A percentile compares a stretch with the other conserved stretches of the same genome.
Conservation (phyloP, 176 grass and related monocot genomes). For the Oryza brachyantha region DNA sequence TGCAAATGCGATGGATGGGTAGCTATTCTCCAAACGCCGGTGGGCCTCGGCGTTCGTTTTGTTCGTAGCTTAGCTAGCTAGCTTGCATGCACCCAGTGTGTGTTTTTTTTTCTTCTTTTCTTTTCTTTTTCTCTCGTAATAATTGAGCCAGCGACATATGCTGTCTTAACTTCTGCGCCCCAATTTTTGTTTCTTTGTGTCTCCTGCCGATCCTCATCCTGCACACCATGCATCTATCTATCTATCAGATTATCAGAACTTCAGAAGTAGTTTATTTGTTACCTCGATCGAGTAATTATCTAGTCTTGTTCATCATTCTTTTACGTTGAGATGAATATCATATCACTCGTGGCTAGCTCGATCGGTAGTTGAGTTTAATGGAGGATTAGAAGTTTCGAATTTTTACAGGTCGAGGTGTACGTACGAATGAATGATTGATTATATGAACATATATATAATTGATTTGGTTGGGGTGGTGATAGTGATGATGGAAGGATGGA, state of each 20-base stretch:
- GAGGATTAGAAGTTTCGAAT: background rate
- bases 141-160: constrained; percentile 49
- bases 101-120: no score
- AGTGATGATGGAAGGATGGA: no score
- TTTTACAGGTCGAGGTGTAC: background rate
- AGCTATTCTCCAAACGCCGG: constrained; percentile 25
- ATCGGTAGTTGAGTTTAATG: background rate
- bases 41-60: constrained; percentile 35
- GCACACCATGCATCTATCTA: background rate
- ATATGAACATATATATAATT: background rate
- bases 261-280: background rate
- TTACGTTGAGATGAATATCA: background rate
- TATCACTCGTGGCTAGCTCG: background rate
- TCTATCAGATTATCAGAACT: no score
- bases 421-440: background rate
- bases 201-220: background rate
- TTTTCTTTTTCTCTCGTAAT: constrained; percentile 65
- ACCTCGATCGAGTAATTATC: background rate
- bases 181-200: constrained; percentile 31
- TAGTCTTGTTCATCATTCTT: background rate
- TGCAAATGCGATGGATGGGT: constrained; percentile 10
- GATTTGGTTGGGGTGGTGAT: background rate
- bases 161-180: constrained; percentile 42
- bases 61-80: constrained; percentile 26
- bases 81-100: no score